phyloP scores from a whole-genome alignment of 495 filamentous ascomycete genomes.

The Cladorrhinum samala region DNA sequence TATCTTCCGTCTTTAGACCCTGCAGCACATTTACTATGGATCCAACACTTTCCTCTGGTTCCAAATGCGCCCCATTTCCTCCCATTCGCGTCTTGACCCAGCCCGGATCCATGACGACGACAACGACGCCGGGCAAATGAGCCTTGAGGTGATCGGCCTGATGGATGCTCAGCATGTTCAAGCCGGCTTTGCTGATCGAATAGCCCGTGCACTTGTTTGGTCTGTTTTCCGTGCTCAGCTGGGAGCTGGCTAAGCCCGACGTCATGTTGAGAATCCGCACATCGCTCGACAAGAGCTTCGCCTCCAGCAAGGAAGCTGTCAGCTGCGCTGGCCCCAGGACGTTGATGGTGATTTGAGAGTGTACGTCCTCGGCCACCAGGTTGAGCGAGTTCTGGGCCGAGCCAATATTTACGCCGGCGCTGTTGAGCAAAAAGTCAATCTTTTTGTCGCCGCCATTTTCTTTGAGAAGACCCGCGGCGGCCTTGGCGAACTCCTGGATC shows the following conservation, averaged over 20 bases:
- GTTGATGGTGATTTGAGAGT: constrained; percentile 28
- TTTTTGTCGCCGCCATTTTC: constrained; percentile 18
- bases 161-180: constrained; percentile 41
- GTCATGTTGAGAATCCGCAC: constrained; percentile 36
- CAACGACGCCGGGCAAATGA: constrained; percentile 36
- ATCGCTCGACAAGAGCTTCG: constrained; percentile 14
- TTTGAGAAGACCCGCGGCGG: constrained; percentile 14
- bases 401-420: constrained; percentile 35
- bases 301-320: constrained; percentile 26
- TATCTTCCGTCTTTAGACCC: constrained; percentile 32
- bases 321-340: constrained; percentile 37
- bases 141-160: constrained; percentile 29
- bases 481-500: constrained; percentile 28
- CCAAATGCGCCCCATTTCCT: constrained; percentile 41
- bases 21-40: constrained; percentile 26
- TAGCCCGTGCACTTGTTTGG: constrained; percentile 29
- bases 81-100: constrained; percentile 63
- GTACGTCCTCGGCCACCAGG: constrained; percentile 30
- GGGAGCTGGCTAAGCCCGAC: constrained; percentile 30
- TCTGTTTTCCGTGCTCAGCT: not conserved
- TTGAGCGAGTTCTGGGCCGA: constrained; percentile 28
- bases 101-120: constrained; percentile 52
- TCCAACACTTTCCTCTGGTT: constrained; percentile 40
- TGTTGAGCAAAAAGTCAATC: constrained; percentile 42
- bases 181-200: constrained; percentile 36